Base-by-base conservation (phyloP, 768 basidiomycete species). In the Saitozyma sp. region DNA sequence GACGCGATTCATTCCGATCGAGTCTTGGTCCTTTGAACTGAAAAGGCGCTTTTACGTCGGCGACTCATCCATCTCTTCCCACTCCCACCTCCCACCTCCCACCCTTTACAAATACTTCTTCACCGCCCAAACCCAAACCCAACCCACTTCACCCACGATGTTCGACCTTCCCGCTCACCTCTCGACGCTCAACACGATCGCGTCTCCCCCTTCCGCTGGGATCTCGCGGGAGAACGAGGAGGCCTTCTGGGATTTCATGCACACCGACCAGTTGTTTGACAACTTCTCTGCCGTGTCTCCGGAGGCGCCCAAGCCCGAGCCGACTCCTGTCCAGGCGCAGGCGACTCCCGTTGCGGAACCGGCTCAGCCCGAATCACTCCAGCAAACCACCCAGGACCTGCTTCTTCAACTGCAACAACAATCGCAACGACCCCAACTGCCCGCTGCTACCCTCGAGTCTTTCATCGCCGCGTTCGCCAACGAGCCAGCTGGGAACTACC, bases 191-290 rank as follows among this genome's bases (percentile, higher is more conserved):
- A 75, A 75, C 63, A 53, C 68, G 19, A 43, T 75, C 48, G 57
- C 69, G 19, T 61, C 68, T 13, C 69, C 71, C 37, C 63, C 74
- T 9, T 65, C 70, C 10, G 45, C 58, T 11, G 62, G 62, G 10
- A 50, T 66, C 58, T 66, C 70, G 60, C 53, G 54, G 40, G 69
- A 73, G 50, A 57, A 64, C 14, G 71, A 75, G 54, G 72, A 74
- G 39, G 72, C 69, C 2, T 70, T 75, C 43, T 75, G 70, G 70
- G 68, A 66, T 13, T 75, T 66, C 54, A 50, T 75, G 29, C 67
- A 70, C 56, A 68, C 74, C 51, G 74, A 73, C 57, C 66, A 72
- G 29, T 61, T 75, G 10, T 74, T 74, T 57, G 43, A 61, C 53
- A 74, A 74, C 68, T 75, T 75, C 66, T 70, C 70, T 39, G 61